Percentiles rank a stretch among this genome's conserved stretches.
These are phyloP conservation scores for Tetrapisispora nanseiensis DNA, from an alignment of 805 yeast species.

Conservation along the genomic window DNA sequence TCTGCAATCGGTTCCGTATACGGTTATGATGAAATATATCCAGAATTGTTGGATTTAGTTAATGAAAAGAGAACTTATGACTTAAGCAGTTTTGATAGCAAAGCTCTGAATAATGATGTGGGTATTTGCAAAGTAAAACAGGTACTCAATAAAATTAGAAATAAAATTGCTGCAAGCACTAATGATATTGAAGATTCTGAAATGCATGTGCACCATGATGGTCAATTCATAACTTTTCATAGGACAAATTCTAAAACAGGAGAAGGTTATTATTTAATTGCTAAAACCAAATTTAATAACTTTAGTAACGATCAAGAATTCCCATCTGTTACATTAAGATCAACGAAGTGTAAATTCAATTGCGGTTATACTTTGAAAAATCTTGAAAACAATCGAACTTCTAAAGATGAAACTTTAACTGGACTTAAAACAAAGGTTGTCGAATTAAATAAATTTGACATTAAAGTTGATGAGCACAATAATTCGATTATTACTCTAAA, in stretches of 20 bases:
- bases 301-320: constrained; percentile 41
- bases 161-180: constrained; percentile 42
- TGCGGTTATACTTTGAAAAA: constrained; percentile 49
- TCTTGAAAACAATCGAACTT: constrained; percentile 38
- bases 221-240: constrained; percentile 84
- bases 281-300: constrained; percentile 64
- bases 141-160: constrained; percentile 48
- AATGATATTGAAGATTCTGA: constrained; percentile 54
- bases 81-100: neutral
- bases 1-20: constrained; percentile 90
- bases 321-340: constrained; percentile 49
- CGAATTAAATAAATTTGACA: constrained; percentile 40
- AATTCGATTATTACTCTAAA: constrained; percentile 51
- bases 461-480: constrained; percentile 34
- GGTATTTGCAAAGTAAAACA: constrained; percentile 76
- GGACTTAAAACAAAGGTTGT: constrained; percentile 59
- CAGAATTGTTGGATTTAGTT: constrained; percentile 71
- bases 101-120: constrained; percentile 14
- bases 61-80: constrained; percentile 55
- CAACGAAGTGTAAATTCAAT: constrained; percentile 47
- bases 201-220: constrained; percentile 91
- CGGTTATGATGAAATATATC: constrained; percentile 91
- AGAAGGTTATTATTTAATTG: constrained; percentile 78
- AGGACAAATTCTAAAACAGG: constrained; percentile 78
- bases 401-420: constrained; percentile 35